These are phyloP conservation scores for Crithidia brevicula DNA, from an alignment of 208 protist genomes.

Conservation along the genomic window DNA sequence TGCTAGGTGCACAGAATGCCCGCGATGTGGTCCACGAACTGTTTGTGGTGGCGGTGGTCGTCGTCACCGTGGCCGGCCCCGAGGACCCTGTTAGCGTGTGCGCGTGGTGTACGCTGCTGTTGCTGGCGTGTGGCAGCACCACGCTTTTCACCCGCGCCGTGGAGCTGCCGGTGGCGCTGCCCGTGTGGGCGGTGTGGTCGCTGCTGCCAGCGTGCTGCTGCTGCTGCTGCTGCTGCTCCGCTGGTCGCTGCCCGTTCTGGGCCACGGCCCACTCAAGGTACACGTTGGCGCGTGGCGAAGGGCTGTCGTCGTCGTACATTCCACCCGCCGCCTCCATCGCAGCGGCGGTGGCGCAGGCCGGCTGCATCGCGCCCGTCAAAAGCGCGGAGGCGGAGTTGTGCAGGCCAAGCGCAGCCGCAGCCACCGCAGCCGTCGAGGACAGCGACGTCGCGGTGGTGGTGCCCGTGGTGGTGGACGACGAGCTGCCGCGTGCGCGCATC, in stretches of 20 bases:
- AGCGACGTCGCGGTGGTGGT: constrained; percentile 2
- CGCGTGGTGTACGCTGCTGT: not conserved
- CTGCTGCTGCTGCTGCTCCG: constrained; percentile 2
- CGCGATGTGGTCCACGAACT: constrained; percentile 19
- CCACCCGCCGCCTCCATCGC: constrained; percentile 9
- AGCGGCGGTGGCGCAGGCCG: not conserved
- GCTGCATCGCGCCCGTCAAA: not conserved
- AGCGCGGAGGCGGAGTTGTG: not conserved
- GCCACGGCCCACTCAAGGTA: constrained; percentile 29
- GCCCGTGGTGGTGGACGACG: not conserved
- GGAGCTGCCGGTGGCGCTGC: constrained; percentile 5
- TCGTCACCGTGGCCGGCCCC: not conserved
- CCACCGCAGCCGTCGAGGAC: constrained; percentile 4
- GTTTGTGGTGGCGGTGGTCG: constrained; percentile 8
- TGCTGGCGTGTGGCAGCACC: not conserved
- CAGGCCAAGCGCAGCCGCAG: not conserved
- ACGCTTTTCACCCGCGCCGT: constrained; percentile 1
- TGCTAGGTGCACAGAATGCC: not conserved
- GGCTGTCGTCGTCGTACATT: constrained; percentile 29
- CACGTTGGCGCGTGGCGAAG: constrained; percentile 14
- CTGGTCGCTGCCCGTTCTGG: constrained; percentile 15
- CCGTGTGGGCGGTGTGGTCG: not conserved
- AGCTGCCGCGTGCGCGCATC: not conserved
- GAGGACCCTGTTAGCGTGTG: not conserved
- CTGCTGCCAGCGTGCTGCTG: not conserved